Conservation (phyloP, 148 eudicot species). For the Chenopodium album region DNA sequence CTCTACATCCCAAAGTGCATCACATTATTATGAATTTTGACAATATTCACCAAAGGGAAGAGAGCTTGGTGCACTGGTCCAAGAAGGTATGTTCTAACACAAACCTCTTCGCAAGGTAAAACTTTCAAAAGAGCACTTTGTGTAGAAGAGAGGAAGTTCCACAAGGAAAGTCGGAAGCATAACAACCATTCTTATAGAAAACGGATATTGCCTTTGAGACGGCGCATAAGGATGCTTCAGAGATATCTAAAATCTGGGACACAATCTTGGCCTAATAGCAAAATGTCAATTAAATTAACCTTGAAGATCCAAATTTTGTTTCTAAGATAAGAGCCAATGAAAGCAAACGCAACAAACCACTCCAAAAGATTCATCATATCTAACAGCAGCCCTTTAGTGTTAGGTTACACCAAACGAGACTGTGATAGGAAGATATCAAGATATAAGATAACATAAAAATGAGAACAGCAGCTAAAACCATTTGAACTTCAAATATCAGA, state of each 20-base stretch:
- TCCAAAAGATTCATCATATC: neutral
- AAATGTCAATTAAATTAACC: neutral
- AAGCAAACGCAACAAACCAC: neutral
- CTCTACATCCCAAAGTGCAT: neutral
- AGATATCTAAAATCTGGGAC: neutral
- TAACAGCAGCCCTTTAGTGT: neutral
- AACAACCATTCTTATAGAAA: neutral
- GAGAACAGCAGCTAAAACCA: neutral
- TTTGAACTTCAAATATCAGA: neutral
- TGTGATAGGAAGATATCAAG: neutral
- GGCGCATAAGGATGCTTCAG: neutral
- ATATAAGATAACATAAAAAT: neutral
- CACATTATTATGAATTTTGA: neutral
- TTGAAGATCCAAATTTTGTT: neutral
- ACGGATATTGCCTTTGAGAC: neutral
- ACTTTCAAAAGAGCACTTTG: neutral
- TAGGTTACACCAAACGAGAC: neutral
- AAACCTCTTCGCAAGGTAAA: neutral
- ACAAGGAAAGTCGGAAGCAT: neutral
- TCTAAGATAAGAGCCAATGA: neutral
- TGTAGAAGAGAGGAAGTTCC: neutral
- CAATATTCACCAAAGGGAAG: neutral
- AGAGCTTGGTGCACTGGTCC: constrained; percentile 8
- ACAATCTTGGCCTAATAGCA: constrained; percentile 2
- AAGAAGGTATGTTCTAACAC: neutral